Percentiles rank a stretch among this genome's conserved stretches.
Evolutionary conservation across 139 green algal species (phyloP).

Genomic region (Tetradesmus obliquus): DNA sequence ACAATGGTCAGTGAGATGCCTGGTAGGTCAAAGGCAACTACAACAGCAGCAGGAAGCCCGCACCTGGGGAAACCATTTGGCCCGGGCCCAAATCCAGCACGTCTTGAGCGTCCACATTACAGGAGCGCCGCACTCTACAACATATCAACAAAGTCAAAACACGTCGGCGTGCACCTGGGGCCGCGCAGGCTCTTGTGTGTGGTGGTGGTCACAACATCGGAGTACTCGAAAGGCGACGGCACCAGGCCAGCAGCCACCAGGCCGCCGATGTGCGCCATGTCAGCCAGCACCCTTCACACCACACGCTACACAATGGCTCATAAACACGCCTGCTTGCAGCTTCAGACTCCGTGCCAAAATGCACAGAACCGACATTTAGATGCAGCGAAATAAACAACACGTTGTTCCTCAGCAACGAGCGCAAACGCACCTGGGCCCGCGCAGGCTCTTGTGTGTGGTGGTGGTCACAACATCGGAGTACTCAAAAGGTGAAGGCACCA

Average conservation of each 20-base stretch:
- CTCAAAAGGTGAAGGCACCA: constrained; percentile 93
- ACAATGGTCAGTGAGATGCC: not conserved
- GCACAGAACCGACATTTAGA: not conserved
- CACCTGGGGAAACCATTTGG: too few species aligned
- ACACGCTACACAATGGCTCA: too few species aligned
- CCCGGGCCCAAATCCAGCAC: too few species aligned
- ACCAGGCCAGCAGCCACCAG: constrained; percentile 88
- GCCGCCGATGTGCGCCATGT: constrained; percentile 99
- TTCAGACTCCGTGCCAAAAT: too few species aligned
- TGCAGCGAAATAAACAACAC: too few species aligned
- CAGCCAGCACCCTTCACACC: constrained; percentile 77
- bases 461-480: constrained; percentile 98
- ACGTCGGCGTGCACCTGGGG: constrained; percentile 41
- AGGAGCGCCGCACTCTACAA: too few species aligned
- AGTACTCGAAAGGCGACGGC: constrained; percentile 92
- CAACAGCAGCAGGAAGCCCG: too few species aligned
- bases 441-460: constrained; percentile 98
- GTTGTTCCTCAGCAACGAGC: not conserved
- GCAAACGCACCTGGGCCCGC: constrained; percentile 68
- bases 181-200: constrained; percentile 98
- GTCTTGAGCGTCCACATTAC: too few species aligned
- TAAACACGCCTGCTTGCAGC: too few species aligned
- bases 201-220: constrained; percentile 98
- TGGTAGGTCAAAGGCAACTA: not conserved
- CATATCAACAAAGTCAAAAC: too few species aligned